These are phyloP conservation scores for Trametopsis cervina DNA, from an alignment of 768 basidiomycete species.

Conservation along the genomic window DNA sequence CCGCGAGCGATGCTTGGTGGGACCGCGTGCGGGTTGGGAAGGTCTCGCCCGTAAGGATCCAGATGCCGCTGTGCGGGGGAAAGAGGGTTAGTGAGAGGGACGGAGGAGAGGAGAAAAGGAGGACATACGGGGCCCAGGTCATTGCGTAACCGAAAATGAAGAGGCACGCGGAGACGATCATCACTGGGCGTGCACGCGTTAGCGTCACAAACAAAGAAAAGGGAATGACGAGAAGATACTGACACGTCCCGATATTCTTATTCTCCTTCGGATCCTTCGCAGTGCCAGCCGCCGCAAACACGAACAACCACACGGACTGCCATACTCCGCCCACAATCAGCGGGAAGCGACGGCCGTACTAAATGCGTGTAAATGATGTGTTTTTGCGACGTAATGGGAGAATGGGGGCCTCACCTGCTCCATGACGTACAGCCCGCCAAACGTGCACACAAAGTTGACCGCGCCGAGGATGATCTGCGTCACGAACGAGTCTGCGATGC, in stretches of 20 bases:
- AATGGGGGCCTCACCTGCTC: neutral
- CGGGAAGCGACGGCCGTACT: constrained; percentile 55
- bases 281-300: constrained; percentile 68
- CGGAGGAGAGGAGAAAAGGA: neutral
- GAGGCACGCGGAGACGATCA: constrained; percentile 53
- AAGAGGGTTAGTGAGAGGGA: neutral
- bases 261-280: constrained; percentile 41
- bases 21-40: constrained; percentile 69
- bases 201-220: too few species aligned
- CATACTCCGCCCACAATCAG: constrained; percentile 65
- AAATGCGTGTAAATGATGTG: neutral
- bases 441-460: constrained; percentile 26
- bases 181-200: constrained; percentile 21
- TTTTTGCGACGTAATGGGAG: neutral
- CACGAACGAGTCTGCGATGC: constrained; percentile 58
- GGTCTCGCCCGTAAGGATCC: constrained; percentile 75
- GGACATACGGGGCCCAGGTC: constrained; percentile 56
- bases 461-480: constrained; percentile 72
- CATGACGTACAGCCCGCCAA: constrained; percentile 3
- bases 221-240: neutral
- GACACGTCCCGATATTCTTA: neutral
- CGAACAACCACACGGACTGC: constrained; percentile 66
- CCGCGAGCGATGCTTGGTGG: constrained; percentile 63
- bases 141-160: constrained; percentile 68
- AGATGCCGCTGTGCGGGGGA: constrained; percentile 52